Evolutionary conservation across 2,329 filamentous ascomycete genomes (phyloP).

Genomic region (Epichloe scottii): DNA sequence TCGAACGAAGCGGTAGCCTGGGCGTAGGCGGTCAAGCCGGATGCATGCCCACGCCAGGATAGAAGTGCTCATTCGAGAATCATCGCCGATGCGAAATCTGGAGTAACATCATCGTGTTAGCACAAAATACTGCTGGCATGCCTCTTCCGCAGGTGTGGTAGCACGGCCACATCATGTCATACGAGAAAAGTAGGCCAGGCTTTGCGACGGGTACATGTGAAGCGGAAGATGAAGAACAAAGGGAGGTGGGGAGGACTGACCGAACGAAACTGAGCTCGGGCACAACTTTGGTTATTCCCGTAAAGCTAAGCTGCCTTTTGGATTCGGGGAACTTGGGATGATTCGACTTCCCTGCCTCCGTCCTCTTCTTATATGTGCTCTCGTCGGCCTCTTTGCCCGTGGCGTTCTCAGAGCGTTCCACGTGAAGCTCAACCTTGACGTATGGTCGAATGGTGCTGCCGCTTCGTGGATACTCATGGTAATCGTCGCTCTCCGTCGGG

Average conservation of each 20-base stretch:
- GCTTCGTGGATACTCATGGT: constrained; percentile 18
- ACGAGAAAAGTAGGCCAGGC: neutral
- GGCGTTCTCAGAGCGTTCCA: constrained; percentile 44
- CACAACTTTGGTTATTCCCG: constrained; percentile 43
- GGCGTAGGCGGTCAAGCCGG: constrained; percentile 43
- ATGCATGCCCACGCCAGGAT: constrained; percentile 45
- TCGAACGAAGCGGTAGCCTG: constrained; percentile 41
- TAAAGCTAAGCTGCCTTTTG: constrained; percentile 46
- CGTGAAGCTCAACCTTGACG: constrained; percentile 69
- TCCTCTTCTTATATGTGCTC: constrained; percentile 47
- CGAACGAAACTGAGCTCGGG: constrained; percentile 61
- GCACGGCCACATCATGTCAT: neutral
- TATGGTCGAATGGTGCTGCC: constrained; percentile 46
- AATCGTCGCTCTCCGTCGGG: constrained; percentile 19
- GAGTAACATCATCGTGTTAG: constrained; percentile 8
- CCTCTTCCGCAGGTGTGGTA: neutral
- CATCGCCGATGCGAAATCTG: constrained; percentile 44
- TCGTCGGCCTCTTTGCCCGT: constrained; percentile 25
- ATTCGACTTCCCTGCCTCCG: constrained; percentile 39
- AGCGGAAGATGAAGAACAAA: neutral
- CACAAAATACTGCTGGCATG: constrained; percentile 1
- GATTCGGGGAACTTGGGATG: constrained; percentile 49
- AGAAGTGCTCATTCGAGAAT: constrained; percentile 24
- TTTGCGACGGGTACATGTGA: neutral
- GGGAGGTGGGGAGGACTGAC: constrained; percentile 32